Conservation (phyloP, 352 stramenopile species). For the Pythium angustatum region DNA sequence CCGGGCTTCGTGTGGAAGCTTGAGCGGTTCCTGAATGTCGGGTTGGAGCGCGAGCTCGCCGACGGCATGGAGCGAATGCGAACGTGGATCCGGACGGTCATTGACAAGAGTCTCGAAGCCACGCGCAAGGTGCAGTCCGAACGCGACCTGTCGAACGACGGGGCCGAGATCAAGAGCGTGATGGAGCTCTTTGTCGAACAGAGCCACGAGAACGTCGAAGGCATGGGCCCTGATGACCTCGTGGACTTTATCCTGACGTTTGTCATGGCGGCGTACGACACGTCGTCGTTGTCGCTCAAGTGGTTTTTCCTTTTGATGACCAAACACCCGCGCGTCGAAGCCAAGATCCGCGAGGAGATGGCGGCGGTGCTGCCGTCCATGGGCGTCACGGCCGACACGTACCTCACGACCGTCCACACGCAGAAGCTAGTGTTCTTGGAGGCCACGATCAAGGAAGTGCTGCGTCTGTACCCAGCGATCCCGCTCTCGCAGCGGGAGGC, state of each 20-base stretch:
- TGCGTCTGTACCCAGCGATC: conserved; percentile 54
- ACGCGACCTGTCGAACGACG: neutral
- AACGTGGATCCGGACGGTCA: conserved; percentile 43
- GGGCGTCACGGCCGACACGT: conserved; percentile 29
- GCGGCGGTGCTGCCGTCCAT: conserved; percentile 21
- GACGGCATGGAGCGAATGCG: conserved; percentile 35
- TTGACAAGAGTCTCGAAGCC: conserved; percentile 30
- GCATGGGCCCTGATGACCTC: conserved; percentile 51
- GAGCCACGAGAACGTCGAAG: conserved; percentile 21
- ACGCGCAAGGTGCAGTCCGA: conserved; percentile 1
- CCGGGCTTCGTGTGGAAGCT: conserved; percentile 59
- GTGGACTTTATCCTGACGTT: conserved; percentile 70
- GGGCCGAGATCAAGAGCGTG: conserved; percentile 14
- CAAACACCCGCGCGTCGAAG: conserved; percentile 53
- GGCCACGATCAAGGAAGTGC: conserved; percentile 55
- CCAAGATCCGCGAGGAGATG: conserved; percentile 53
- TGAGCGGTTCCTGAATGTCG: conserved; percentile 45
- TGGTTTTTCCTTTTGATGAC: conserved; percentile 77
- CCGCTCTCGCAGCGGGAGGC: neutral
- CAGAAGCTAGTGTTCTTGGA: conserved; percentile 58
- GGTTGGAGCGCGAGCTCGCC: conserved; percentile 37
- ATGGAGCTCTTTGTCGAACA: conserved; percentile 26
- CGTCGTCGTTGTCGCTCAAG: conserved; percentile 61
- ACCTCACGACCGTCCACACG: conserved; percentile 48
- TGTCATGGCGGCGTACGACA: conserved; percentile 72